Base-by-base conservation (phyloP, 2,329 filamentous ascomycete species). In the Phialophora verrucosa region DNA sequence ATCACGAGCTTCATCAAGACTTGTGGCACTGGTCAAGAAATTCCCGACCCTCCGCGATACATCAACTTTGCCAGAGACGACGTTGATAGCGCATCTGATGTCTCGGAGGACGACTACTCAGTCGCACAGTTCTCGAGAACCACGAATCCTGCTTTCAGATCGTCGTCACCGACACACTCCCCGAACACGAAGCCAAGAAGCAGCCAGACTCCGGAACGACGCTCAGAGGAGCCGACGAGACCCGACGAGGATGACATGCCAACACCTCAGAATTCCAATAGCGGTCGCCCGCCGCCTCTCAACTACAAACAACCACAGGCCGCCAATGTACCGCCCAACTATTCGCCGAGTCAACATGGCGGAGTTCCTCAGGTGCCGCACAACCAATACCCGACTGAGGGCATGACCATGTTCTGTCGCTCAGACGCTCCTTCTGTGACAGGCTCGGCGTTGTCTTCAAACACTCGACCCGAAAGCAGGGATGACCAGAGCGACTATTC, bases 61-160 rank as follows among this genome's bases (percentile, higher is more conserved):
- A 97, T 99, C 87, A 97, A 99, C 82, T 99, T 98, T 78, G 96
- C 92, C 77, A 90, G 95, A 11, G 95, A 94, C 17, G 93, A 97
- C 76, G 84, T 85, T 44, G 95, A 99, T 73, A 88, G 87, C 44
- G 88, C 88, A 71, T 97, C 94, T 1, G 92, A 95, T 69, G 83
- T 86, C 11, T 94, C 91, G 0, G 93, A 96, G 25, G 93, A 96
- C n/a, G 93, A 97, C 72, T 99, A 97, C 76, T 96, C 93, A 0
- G 92, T 99, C 12, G 96, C 96, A 3, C 94, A 99, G 75, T 99
- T 98, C 74, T 92, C 93, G 67, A 87, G 95, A 66, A 93, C 91
- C 62, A 97, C 97, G 79, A 99, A 99, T 75, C 94, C 96, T 20
- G 91, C 93, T 0, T 98, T 96, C 82, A 87, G 96, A 68, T 93